Evolutionary conservation across 768 basidiomycete species (phyloP).

Genomic region (Agaricus sinodeliciosus): DNA sequence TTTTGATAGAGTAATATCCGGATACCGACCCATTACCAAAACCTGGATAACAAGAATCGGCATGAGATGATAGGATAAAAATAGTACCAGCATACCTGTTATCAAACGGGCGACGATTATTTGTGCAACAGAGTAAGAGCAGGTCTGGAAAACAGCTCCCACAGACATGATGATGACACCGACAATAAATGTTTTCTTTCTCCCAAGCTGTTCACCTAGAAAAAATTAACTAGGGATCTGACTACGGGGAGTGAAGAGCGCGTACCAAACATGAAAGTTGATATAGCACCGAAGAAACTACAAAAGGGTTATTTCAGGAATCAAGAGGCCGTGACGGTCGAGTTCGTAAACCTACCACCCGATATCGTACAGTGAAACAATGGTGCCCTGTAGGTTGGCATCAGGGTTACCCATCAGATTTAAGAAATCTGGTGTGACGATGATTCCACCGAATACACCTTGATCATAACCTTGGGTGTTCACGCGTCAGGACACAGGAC

Average conservation of each 20-base stretch:
- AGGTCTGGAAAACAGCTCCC: conserved; percentile 44
- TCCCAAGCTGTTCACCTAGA: conserved; percentile 33
- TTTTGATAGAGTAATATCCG: background rate
- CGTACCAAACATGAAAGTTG: conserved; percentile 33
- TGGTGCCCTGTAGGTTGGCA: conserved; percentile 38
- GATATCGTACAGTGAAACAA: conserved; percentile 46
- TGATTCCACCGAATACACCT: conserved; percentile 47
- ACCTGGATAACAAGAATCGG: conserved; percentile 19
- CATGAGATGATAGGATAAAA: background rate
- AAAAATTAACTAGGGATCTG: background rate
- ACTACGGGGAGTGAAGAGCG: background rate
- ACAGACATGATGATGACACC: conserved; percentile 48
- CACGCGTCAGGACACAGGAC: background rate
- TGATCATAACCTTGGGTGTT: conserved; percentile 38
- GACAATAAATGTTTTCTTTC: conserved; percentile 41
- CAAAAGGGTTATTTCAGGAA: background rate
- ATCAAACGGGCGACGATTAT: conserved; percentile 44
- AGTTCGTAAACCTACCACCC: conserved; percentile 29
- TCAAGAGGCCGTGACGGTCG: background rate
- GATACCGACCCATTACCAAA: conserved; percentile 35
- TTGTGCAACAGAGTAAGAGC: conserved; percentile 35
- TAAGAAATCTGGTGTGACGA: conserved; percentile 40
- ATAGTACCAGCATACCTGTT: conserved; percentile 27
- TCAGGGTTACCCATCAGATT: conserved; percentile 41
- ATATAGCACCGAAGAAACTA: conserved; percentile 41